Percentiles rank a stretch among this genome's conserved stretches.
These are phyloP conservation scores for Yamadazyma membranifaciens DNA, from an alignment of 1,139 yeast species.

Conservation along the genomic window DNA sequence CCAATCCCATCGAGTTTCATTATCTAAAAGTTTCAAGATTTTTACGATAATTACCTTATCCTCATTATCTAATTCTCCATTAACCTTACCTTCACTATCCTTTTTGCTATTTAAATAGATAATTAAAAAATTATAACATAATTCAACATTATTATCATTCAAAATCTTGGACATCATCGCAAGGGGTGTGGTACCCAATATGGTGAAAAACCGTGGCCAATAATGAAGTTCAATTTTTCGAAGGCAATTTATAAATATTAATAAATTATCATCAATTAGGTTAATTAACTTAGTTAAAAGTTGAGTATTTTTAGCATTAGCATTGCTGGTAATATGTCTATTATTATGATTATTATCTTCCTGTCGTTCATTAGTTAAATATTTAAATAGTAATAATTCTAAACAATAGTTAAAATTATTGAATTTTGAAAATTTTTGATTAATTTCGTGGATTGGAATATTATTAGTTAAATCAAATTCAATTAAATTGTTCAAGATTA, in stretches of 20 bases:
- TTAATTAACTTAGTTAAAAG: constrained; percentile 25
- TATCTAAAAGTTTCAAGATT: constrained; percentile 34
- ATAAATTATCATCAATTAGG: constrained; percentile 30
- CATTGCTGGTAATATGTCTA: background rate
- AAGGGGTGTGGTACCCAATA: constrained; percentile 35
- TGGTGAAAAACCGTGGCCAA: constrained; percentile 38
- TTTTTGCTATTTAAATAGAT: constrained; percentile 41
- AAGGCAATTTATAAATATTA: constrained; percentile 40
- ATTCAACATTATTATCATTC: constrained; percentile 35
- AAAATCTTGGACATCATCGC: constrained; percentile 40
- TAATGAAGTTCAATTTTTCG: constrained; percentile 43
- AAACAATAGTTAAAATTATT: constrained; percentile 37
- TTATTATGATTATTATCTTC: constrained; percentile 6
- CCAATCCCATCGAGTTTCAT: constrained; percentile 41
- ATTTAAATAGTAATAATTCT: constrained; percentile 38
- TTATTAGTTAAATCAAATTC: constrained; percentile 36
- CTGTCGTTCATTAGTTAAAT: constrained; percentile 22
- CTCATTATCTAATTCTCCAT: constrained; percentile 21
- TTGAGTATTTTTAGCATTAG: background rate
- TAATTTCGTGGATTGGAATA: constrained; percentile 16
- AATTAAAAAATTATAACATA: constrained; percentile 43
- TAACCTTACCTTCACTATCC: constrained; percentile 21
- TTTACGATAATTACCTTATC: constrained; percentile 35
- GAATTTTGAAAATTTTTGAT: constrained; percentile 28
- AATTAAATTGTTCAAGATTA: constrained; percentile 38